Evolutionary conservation across 805 yeast species (phyloP), one percentile per base, ranked within the genome.

Genomic region (Pichia kluyveri): DNA sequence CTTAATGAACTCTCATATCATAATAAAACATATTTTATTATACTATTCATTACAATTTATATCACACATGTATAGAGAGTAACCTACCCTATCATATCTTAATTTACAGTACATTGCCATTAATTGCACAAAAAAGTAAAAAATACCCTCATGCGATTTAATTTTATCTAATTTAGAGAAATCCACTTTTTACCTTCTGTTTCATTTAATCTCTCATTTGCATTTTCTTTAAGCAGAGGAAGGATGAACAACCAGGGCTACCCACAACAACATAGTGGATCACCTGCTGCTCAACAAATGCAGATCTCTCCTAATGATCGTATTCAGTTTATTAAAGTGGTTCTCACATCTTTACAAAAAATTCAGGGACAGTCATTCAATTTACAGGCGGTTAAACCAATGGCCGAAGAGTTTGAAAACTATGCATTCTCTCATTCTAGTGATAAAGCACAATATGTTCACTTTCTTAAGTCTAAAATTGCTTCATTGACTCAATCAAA

Each of bases 321-420:
- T 42, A 41, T 54, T 10, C 66, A 62, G 38, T 66, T 66, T 51
- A 59, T 65, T 31, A 63, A 57, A 28, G 56, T 62, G 40, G 58
- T 65, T 15, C 58, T 65, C 23, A 54, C 59, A 1, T 56, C 68
- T 11, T 53, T 65, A n/a, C 61, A 65, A 38, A 62, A 62, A 42
- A 56, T 64, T 19, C 68, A 64, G 46, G 69, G 69, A 3, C 51
- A 57, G 19, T 55, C 45, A 36, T 64, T 63, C 31, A 55, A 60
- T 10, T 46, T 56, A 26, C 69, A 66, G 44, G 75, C 71, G 54
- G 66, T 76, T 55, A 75, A 72, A 56, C 64, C 71, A 4, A 69
- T 80, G 55, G 88, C 89, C 5, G 83, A 79, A 56, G 86, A 83
- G 57, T 83, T 81, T 55, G 93, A 84, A 60, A 76, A 79, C 50